Percentiles rank a stretch among this genome's conserved stretches.
Evolutionary conservation across 371 early-diverging fungal genomes (phyloP).

Genomic region (Mucor irregularis): DNA sequence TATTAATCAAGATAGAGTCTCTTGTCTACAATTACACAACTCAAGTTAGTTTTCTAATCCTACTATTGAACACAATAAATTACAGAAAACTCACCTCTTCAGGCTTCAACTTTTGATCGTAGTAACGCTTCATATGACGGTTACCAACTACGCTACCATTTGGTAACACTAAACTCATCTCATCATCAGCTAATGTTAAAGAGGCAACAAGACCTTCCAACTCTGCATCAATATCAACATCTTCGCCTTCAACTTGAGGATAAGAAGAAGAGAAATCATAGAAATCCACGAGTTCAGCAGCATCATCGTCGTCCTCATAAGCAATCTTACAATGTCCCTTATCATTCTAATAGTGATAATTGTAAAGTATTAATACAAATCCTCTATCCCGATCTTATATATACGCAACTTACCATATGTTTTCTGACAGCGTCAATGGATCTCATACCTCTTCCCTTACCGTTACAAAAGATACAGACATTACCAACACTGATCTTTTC

Average conservation of each 20-base stretch:
- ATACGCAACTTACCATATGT: neutral
- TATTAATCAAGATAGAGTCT: conserved; percentile 53
- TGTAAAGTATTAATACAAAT: neutral
- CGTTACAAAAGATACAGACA: conserved; percentile 94
- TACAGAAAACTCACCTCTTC: conserved; percentile 51
- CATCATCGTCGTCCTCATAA: conserved; percentile 89
- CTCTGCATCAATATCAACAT: conserved; percentile 59
- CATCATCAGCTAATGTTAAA: conserved; percentile 64
- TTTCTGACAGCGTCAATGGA: conserved; percentile 89
- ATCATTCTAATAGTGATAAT: conserved; percentile 61
- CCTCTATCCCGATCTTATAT: too few species aligned
- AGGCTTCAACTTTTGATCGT: conserved; percentile 80
- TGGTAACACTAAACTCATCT: conserved; percentile 84
- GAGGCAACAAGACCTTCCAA: conserved; percentile 34
- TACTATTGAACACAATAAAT: too few species aligned
- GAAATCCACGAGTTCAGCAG: conserved; percentile 88
- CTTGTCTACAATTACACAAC: conserved; percentile 27
- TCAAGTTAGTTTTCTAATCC: neutral
- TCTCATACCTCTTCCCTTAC: conserved; percentile 81
- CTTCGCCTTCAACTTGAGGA: conserved; percentile 48
- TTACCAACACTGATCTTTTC: conserved; percentile 91
- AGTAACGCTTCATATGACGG: conserved; percentile 79
- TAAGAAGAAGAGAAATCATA: conserved; percentile 80
- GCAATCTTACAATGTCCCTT: conserved; percentile 95
- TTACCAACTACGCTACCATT: conserved; percentile 85